Conservation (phyloP, 2,329 filamentous ascomycete genomes). For the Microsporum audouinii region DNA sequence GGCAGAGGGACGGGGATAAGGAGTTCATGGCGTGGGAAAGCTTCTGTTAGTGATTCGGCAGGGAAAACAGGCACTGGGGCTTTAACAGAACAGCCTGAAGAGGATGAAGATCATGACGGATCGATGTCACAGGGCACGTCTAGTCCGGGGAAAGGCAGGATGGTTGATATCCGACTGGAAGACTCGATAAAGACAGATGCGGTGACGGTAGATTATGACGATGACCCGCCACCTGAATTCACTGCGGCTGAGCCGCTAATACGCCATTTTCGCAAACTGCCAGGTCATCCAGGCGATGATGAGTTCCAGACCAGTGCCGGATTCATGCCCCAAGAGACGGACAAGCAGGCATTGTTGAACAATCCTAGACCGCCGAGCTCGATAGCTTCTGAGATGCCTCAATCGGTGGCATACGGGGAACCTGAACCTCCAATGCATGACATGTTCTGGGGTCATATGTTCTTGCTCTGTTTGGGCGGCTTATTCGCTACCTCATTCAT, state of each 20-base stretch:
- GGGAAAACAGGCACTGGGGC: slow-evolving; percentile 20
- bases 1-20: slow-evolving; percentile 41
- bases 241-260: slow-evolving; percentile 42
- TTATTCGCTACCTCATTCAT: slow-evolving; percentile 82
- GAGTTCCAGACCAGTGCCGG: slow-evolving; percentile 29
- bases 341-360: slow-evolving; percentile 38
- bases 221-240: slow-evolving; percentile 31
- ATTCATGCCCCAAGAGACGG: slow-evolving; percentile 41
- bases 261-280: slow-evolving; percentile 42
- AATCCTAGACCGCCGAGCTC: slow-evolving; percentile 39
- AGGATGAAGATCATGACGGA: slow-evolving; percentile 20
- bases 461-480: slow-evolving; percentile 69
- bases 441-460: slow-evolving; percentile 82
- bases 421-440: slow-evolving; percentile 71
- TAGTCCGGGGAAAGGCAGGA: slow-evolving; percentile 50
- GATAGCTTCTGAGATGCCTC: slow-evolving; percentile 44
- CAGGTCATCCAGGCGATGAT: slow-evolving; percentile 29
- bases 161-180: slow-evolving; percentile 82
- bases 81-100: slow-evolving; percentile 20
- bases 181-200: slow-evolving; percentile 43
- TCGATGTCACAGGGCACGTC: slow-evolving; percentile 25
- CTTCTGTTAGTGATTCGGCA: slow-evolving; percentile 21
- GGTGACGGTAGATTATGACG: slow-evolving; percentile 32
- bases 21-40: slow-evolving; percentile 47
- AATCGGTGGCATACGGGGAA: slow-evolving; percentile 47